These are phyloP conservation scores for Flaveria linearis DNA, from an alignment of 129 eudicot species.

Conservation along the genomic window DNA sequence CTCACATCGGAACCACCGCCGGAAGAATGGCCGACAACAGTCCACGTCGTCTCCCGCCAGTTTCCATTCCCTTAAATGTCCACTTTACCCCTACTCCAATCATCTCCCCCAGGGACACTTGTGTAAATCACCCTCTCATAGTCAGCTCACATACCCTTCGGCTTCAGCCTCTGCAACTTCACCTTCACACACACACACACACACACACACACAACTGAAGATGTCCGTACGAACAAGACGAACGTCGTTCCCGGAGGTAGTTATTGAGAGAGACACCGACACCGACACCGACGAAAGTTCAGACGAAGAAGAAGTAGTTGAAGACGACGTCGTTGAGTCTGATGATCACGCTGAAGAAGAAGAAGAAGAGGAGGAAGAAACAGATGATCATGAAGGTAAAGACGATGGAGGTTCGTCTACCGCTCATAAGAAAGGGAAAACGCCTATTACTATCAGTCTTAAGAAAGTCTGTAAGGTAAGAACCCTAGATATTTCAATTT, in stretches of 20 bases:
- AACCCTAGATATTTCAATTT: constrained; percentile 25
- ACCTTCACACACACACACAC: background rate
- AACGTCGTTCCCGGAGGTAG: constrained; percentile 57
- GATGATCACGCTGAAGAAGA: constrained; percentile 27
- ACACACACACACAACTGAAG: constrained; percentile 4
- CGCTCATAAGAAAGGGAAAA: constrained; percentile 41
- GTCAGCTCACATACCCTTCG: constrained; percentile 30
- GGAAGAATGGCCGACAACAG: constrained; percentile 31
- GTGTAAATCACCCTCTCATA: constrained; percentile 17
- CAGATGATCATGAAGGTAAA: constrained; percentile 28
- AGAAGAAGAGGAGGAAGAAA: constrained; percentile 27
- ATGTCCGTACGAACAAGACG: constrained; percentile 63
- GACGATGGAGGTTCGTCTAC: constrained; percentile 20
- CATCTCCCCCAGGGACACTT: constrained; percentile 14
- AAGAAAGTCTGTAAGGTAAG: constrained; percentile 90
- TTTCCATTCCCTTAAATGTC: constrained; percentile 6
- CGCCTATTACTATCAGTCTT: constrained; percentile 69
- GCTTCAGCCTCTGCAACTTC: constrained; percentile 3
- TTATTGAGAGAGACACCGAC: constrained; percentile 68
- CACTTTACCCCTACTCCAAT: constrained; percentile 23
- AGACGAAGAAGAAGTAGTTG: constrained; percentile 55
- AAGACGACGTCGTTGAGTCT: constrained; percentile 43
- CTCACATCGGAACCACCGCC: constrained; percentile 7
- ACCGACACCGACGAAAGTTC: constrained; percentile 69
- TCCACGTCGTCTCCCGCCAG: constrained; percentile 84